Evolutionary conservation across 2,329 filamentous ascomycete genomes (phyloP), one percentile per base, ranked within the genome.

Genomic region (Aureobasidium leucospermi): DNA sequence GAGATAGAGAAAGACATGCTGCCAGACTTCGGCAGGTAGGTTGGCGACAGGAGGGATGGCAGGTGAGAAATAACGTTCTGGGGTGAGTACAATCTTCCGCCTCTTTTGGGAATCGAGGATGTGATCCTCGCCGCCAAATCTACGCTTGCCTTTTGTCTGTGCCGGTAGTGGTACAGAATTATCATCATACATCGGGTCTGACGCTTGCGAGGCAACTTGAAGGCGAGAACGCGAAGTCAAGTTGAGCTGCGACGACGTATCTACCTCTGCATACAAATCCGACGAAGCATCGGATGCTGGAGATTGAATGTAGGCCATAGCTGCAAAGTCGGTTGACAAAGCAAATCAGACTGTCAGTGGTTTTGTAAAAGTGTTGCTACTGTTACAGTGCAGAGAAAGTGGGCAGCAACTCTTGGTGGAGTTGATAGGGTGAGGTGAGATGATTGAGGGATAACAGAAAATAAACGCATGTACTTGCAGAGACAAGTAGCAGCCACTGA

Each of bases 1-100:
- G 9, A 72, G 63, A 45, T 66, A 64, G 19, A 65, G 49, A 60
- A 72, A 70, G 29, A 71, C 61, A 43, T 69, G 67, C 63, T 73
- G 70, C 68, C 59, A 61, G 16, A 61, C 29, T 39, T 61, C 59
- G 16, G 52, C 59, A 45, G 59, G 59, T 9, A 61, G 41, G n/a
- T 45, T 52, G 32, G 51, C 43, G 36, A 28, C 23, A 23, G 32
- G 28, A 9, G 51, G 43, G 10, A 61, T 11, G 29, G 51, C 31
- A 49, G 42, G 19, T 10, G 59, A 61, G 28, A 49, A 61, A 45
- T 56, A 51, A 47, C 39, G 42, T 34, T 55, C 52, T 57, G 59
- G 45, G 10, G 32, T 57, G 31, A 47, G 38, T 29, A 38, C 48
- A 46, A 60, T 23, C 34, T 43, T 57, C 13, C 42, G 51, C 45